Base-by-base conservation (phyloP, 495 filamentous ascomycete species). In the Amniculicola lignicola region DNA sequence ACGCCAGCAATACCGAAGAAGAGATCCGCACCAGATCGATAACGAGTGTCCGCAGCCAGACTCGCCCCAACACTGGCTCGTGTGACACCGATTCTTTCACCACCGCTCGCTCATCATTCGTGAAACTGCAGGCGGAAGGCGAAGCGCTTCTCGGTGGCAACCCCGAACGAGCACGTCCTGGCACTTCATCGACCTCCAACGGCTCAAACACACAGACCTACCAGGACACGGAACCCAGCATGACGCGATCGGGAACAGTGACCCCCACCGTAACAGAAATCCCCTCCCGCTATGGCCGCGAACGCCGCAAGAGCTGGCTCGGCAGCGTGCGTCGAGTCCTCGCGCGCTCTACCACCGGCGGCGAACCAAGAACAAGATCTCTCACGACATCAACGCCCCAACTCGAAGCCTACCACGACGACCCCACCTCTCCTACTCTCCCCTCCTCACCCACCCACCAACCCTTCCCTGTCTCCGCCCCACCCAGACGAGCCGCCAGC, bases 31-130 rank as follows among this genome's bases (percentile, higher is more conserved):
- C 61, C 10, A 35, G 57, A 37, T 66, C 69, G 3, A 57, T 67
- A 11, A 67, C 67, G 9, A 59, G 55, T 27, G 47, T 46, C 15
- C 51, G 24, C 28, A 46, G 31, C 46, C 23, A 25, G 21, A 44
- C 16, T 4, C 36, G 51, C 27, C 48, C 48, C 6, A 36, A 23
- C 45, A 44, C 29, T 29, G 54, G 53, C 7, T 62, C 61, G 38
- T 53, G 46, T 9, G 71, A 72, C 38, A 57, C 79, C n/a, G 82
- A 82, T 21, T 85, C 79, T 42, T 90, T 84, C 66, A 81, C 77
- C 31, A 89, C 88, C 0, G 86, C 86, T 5, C 75, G 77, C 15
- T 81, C 81, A 14, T 78, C 76, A 16, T 80, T 88, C 54, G 72
- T 75, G 1, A 75, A 78, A 15, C 73, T 84, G 10, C 86, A 85